A percentile compares a stretch with the other conserved stretches of the same genome.
Conservation (phyloP, 148 eudicot genomes). For the Diospyros kaki region DNA sequence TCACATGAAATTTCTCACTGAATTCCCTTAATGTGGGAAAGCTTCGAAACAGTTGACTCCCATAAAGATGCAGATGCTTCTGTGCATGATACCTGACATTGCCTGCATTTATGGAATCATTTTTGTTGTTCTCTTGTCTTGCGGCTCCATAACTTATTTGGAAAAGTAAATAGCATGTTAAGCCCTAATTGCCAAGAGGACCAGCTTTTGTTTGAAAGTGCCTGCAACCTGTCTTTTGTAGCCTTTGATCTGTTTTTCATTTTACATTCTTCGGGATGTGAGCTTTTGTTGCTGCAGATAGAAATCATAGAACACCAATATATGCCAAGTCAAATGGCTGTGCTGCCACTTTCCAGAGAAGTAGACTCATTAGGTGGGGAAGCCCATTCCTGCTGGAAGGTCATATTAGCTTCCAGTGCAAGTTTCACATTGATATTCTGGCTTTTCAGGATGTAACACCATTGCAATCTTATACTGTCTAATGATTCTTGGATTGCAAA, state of each 20-base stretch:
- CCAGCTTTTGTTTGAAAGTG: neutral
- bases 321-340: too few relatives aligned
- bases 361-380: too few relatives aligned
- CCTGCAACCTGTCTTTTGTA: neutral
- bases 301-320: too few relatives aligned
- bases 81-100: neutral
- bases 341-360: too few relatives aligned
- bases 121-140: neutral
- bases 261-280: neutral
- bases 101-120: neutral
- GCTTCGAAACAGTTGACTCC: too few relatives aligned
- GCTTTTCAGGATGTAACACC: neutral
- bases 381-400: too few relatives aligned
- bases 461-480: neutral
- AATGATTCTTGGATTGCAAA: neutral
- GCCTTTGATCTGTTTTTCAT: neutral
- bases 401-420: too few relatives aligned
- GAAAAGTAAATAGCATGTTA: neutral
- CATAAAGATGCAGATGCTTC: neutral
- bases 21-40: neutral
- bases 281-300: too few relatives aligned
- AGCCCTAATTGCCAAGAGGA: neutral
- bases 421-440: too few relatives aligned
- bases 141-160: neutral
- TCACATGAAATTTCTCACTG: neutral